Evolutionary conservation across 2,329 filamentous ascomycete genomes (phyloP), one percentile per base, ranked within the genome.

Genomic region (Coleophoma eucalyptorum): DNA sequence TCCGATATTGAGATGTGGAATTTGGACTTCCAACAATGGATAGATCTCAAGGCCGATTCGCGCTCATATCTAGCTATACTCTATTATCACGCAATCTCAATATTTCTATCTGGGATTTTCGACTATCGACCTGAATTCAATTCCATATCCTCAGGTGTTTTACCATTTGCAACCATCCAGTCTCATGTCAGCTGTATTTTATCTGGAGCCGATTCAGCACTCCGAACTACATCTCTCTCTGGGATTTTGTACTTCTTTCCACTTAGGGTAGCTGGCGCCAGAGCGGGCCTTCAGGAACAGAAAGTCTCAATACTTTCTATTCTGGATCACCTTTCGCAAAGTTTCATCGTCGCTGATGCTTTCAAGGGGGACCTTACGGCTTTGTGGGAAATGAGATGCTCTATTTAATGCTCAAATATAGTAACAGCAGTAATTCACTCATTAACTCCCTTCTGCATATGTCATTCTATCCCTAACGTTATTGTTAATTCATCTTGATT

Each of bases 51-150:
- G 37, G 37, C 19, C 12, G 44, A 38, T 33, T 18, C 16, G 20
- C 34, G 13, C 13, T 44, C 42, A 34, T 16, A 52, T 3, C 44
- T 62, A 4, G 50, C 58, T 5, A 38, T 15, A 5, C 48, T 52
- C 12, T 61, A 58, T 43, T 60, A 56, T 43, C 52, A 56, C 33
- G 55, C 57, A 7, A 56, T 51, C 12, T 50, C 51, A 2, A 60
- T 62, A 10, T 62, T 48, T 37, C 55, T 61, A n/a, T 59, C 57
- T 8, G 58, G 59, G 0, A 50, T 55, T 10, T 62, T 58, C 18
- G 55, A 59, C 19, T 62, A 60, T 37, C 49, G 42, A 6, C 19
- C 43, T 3, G 48, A 58, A n/a, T 58, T 53, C 43, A 42, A 53
- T 16, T 8, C 16, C 6, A 37, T 51, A 1, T 13, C 46, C 4